These are phyloP conservation scores for Antarctomyces pellizariae DNA, from an alignment of 495 filamentous ascomycete species.

Conservation along the genomic window DNA sequence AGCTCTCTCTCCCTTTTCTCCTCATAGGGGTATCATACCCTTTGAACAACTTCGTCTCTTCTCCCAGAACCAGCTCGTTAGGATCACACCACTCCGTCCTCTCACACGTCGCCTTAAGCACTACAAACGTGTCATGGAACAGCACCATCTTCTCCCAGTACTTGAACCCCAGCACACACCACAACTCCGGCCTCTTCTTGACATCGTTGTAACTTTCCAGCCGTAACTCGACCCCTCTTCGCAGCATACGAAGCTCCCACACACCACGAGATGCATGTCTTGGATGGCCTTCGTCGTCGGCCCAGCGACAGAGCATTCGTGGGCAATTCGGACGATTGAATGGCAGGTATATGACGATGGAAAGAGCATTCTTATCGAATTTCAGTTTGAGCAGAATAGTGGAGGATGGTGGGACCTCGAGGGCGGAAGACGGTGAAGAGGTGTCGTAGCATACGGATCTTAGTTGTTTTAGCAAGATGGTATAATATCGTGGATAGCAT, in stretches of 20 bases:
- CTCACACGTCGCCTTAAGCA: slow-evolving; percentile 45
- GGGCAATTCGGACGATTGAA: slow-evolving; percentile 16
- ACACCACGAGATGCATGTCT: too few species aligned
- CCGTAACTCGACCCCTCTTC: too few species aligned
- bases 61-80: slow-evolving; percentile 33
- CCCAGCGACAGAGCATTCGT: slow-evolving; percentile 21
- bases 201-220: too few species aligned
- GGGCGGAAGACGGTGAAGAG: neutral
- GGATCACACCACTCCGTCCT: slow-evolving; percentile 25
- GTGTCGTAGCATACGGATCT: too few species aligned
- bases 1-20: slow-evolving; percentile 3
- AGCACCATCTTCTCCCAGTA: slow-evolving; percentile 61
- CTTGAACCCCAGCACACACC: too few species aligned
- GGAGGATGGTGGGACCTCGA: slow-evolving; percentile 2
- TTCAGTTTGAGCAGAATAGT: too few species aligned
- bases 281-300: too few species aligned
- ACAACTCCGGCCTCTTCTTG: too few species aligned
- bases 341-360: slow-evolving; percentile 24
- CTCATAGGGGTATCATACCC: slow-evolving; percentile 25
- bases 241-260: too few species aligned
- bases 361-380: slow-evolving; percentile 28
- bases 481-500: too few species aligned
- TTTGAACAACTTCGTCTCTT: slow-evolving; percentile 43
- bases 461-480: too few species aligned
- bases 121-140: slow-evolving; percentile 55